Base-by-base conservation (phyloP, 495 filamentous ascomycete species). In the Podospora sp. region DNA sequence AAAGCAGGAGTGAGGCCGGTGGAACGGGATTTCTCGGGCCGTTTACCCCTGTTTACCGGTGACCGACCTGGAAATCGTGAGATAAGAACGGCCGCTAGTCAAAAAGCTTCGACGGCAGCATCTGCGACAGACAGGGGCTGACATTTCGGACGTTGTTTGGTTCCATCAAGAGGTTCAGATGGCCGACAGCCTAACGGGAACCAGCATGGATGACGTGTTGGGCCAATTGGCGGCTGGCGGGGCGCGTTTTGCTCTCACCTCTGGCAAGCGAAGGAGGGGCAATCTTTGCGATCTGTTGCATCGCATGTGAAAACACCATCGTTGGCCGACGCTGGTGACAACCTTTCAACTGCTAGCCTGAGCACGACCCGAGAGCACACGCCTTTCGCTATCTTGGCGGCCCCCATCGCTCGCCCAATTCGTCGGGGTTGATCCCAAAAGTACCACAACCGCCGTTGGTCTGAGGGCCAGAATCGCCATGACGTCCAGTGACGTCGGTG, bases 41-140 rank as follows among this genome's bases (percentile, higher is more conserved):
- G 60, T 59, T 65, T 66, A 65, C 36, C 61, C 66, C 29, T 61
- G 52, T 49, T 53, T 18, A 57, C 20, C 26, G 55, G 40, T 36
- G 27, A 12, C 20, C 62, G 46, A 65, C 71, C 68, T 68, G 68
- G 71, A n/a, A n/a, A n/a, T n/a, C n/a, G n/a, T n/a, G 65, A 69
- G 68, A 72, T 68, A 68, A 68, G 65, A 36, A 62, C 24, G 5
- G 16, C 14, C 29, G 27, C 62, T 55, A 55, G 62, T 20, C 9
- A 16, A 20, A n/a, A 27, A 55, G 18, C 20, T 27, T 33, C 24
- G 33, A 53, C 29, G 26, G 20, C 21, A 21, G 40, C 9, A 21
- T 27, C 20, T 33, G 18, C 36, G 14, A 20, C 18, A 25, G 14
- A 20, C 18, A 25, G 12, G 20, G 14, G 21, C 22, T 24, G 16